phyloP scores from a whole-genome alignment of 805 yeast genomes.

The Lipomyces starkeyi region DNA sequence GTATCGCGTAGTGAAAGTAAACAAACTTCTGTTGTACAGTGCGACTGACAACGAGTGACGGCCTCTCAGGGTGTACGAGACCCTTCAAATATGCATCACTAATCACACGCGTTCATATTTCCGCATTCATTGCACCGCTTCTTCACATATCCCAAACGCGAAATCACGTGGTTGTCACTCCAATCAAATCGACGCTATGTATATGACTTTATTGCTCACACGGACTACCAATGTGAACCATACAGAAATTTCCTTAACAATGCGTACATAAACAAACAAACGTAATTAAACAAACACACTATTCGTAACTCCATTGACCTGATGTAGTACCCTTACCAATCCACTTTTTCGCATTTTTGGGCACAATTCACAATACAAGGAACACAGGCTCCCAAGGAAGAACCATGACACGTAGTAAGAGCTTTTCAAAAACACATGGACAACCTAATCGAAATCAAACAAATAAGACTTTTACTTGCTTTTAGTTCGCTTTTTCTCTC shows the following conservation, averaged over 20 bases:
- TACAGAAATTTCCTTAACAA: neutral
- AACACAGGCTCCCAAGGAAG: neutral
- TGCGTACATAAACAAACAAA: neutral
- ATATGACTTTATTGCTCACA: no score
- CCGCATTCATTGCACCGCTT: neutral
- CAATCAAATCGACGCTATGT: no score
- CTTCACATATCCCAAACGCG: neutral
- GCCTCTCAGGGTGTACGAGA: no score
- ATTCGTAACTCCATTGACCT: neutral
- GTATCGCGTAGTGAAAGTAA: no score
- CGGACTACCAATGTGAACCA: no score
- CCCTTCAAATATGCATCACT: no score
- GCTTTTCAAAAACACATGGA: neutral
- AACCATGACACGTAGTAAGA: neutral
- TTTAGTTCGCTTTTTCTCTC: neutral
- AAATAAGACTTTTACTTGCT: neutral
- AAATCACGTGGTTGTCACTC: no score
- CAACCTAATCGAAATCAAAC: neutral
- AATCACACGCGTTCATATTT: neutral
- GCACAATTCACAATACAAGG: neutral
- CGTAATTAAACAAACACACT: neutral
- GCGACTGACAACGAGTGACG: no score
- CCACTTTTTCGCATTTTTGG: neutral
- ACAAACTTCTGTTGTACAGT: no score
- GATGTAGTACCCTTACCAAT: neutral